Conservation (phyloP, 1,139 yeast genomes). For the Candida mesenterica region DNA sequence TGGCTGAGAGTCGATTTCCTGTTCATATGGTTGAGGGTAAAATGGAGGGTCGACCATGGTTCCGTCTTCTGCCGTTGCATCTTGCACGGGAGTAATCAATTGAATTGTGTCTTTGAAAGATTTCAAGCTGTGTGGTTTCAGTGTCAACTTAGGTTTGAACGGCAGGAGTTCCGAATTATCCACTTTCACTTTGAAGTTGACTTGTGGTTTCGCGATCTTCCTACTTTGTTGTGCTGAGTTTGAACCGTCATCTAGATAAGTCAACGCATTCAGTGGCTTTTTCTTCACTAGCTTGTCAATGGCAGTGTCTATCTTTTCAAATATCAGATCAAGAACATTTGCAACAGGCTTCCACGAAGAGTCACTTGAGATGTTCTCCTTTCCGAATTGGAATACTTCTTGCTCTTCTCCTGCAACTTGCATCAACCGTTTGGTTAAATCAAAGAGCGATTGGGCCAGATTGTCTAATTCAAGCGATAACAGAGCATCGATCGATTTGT, state of each 20-base stretch:
- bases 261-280: neutral
- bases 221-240: slow-evolving; percentile 20
- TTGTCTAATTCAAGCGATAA: slow-evolving; percentile 43
- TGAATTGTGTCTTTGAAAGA: slow-evolving; percentile 49
- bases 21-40: slow-evolving; percentile 77
- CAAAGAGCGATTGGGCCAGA: slow-evolving; percentile 46
- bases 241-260: slow-evolving; percentile 46
- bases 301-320: slow-evolving; percentile 62
- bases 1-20: slow-evolving; percentile 68
- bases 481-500: slow-evolving; percentile 60
- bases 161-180: slow-evolving; percentile 73
- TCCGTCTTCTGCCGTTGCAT: slow-evolving; percentile 22
- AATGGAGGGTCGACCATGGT: slow-evolving; percentile 52
- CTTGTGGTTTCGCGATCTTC: slow-evolving; percentile 70
- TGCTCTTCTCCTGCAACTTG: slow-evolving; percentile 34
- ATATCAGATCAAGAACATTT: slow-evolving; percentile 62
- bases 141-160: slow-evolving; percentile 66
- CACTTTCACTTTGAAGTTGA: slow-evolving; percentile 51
- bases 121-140: slow-evolving; percentile 68
- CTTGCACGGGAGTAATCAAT: slow-evolving; percentile 27
- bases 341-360: slow-evolving; percentile 62
- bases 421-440: slow-evolving; percentile 53
- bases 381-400: slow-evolving; percentile 29
- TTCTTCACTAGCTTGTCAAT: slow-evolving; percentile 43
- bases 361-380: slow-evolving; percentile 32